These are phyloP conservation scores for Pyrenochaeta sp. DNA, from an alignment of 2,329 filamentous ascomycete genomes.

Conservation along the genomic window DNA sequence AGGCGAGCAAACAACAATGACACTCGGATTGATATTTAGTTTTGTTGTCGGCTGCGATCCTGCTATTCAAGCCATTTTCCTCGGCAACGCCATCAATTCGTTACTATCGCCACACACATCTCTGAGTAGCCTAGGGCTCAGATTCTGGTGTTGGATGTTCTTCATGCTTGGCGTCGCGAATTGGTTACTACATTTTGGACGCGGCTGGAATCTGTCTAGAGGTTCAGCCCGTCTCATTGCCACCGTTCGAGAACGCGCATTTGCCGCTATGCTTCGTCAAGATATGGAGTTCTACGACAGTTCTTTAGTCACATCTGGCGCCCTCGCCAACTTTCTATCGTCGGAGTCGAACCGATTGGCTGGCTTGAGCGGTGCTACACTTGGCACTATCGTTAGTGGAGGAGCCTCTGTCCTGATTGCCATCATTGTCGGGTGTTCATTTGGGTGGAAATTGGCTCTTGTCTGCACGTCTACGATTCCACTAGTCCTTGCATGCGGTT, in stretches of 20 bases:
- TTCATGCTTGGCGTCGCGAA: slow-evolving; percentile 43
- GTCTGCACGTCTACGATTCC: no score
- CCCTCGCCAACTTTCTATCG: slow-evolving; percentile 73
- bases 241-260: slow-evolving; percentile 81
- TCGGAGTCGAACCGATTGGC: slow-evolving; percentile 87
- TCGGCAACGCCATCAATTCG: slow-evolving; percentile 84
- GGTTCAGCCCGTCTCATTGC: slow-evolving; percentile 71
- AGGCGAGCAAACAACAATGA: slow-evolving; percentile 48
- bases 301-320: slow-evolving; percentile 89
- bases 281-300: slow-evolving; percentile 92
- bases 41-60: slow-evolving; percentile 47
- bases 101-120: slow-evolving; percentile 66
- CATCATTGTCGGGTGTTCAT: no score
- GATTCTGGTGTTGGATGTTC: slow-evolving; percentile 53
- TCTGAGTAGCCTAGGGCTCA: slow-evolving; percentile 73
- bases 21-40: slow-evolving; percentile 52
- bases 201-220: slow-evolving; percentile 66
- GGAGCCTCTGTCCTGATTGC: no score
- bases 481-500: no score
- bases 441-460: no score
- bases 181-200: slow-evolving; percentile 35
- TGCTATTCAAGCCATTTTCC: slow-evolving; percentile 70
- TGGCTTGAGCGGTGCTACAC: slow-evolving; percentile 84
- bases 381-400: slow-evolving; percentile 60
- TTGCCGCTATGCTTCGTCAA: slow-evolving; percentile 81